Evolutionary conservation across 2,329 filamentous ascomycete genomes (phyloP), one percentile per base, ranked within the genome.

Genomic region (Aspergillus awamori): DNA sequence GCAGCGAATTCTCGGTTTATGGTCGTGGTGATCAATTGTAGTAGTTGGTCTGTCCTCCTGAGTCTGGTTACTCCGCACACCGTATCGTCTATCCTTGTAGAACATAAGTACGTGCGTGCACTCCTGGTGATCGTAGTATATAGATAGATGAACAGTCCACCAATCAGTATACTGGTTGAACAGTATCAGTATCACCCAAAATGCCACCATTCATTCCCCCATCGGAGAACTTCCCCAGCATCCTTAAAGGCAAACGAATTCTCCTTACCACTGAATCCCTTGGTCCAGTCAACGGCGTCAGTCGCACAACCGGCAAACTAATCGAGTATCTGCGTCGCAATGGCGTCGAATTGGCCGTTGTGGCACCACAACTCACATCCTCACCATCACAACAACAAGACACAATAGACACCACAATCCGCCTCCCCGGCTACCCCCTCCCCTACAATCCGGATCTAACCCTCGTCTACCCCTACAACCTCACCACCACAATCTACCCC

Each of bases 281-380:
- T 60, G 88, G 88, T 3, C 88, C 88, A 0, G 86, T 91, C 71
- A 91, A 91, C 70, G 88, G 89, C n/a, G 88, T 91, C 49, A 89
- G 86, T 68, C 82, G 87, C 63, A 91, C 88, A 4, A 91, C 89
- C 0, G 79, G 87, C 67, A 89, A 87, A 80, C 82, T 91, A 55
- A 86, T 91, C 57, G 85, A 87, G 70, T 88, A 90, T 65, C 79
- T 91, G 20, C 83, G 87, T 59, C 78, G 78, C n/a, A 79, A 90
- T 66, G 88, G 86, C 20, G 87, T 84, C 10, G 81, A 87, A 17
- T 84, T 91, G 53, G 86, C 87, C 8, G 86, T 90, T 5, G 87
- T 90, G 36, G 87, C 89, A 43, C 88, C 88, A 15, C 80, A 84
- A 49, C 77, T 80, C 70, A 70, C 77, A 68, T 20, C 47, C 8